Base-by-base conservation (phyloP, 192 early-diverging fungal species). In the Coemansia sp. region DNA sequence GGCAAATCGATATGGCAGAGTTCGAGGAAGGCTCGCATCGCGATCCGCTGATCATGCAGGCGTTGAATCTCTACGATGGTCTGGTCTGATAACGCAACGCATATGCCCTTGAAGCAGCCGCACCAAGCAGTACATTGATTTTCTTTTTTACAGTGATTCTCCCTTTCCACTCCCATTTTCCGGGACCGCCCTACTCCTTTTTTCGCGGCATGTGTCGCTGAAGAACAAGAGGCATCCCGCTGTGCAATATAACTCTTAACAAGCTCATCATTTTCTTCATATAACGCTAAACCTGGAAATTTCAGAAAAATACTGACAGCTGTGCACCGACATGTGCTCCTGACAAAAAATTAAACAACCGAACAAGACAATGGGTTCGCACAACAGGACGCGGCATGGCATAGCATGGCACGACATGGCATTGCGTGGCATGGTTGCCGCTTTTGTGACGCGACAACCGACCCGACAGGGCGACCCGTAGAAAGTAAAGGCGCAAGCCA, bases 21-120 rank as follows among this genome's bases (percentile, higher is more conserved):
- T 97, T 95, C 72, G 85, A 89, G 67, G 88, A 94, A 72, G 94
- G 94, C 31, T 91, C 91, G 49, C 88, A 89, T 70, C 89, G 89
- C 65, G 94, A 97, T 61, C 92, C 92, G 30, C 86, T 89, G 20
- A 94, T 95, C 68, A 84, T 95, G 51, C 89, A 94, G 70, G 92
- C 95, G 0, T 85, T 97, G 36, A 92, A 86, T 66, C 80, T 96
- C 50, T 96, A 95, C 73, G 89, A 93, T 62, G 93, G 92, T 12
- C 70, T 96, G 49, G 88, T 95, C 38, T 97, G 81, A 85, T 45
- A 45, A 45, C 42, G 42, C 42, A 45, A 2, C 12, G 42, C 12
- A 3, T 14, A 7, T 45, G 42, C 2, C 11, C 42, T 7, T 45
- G 5, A 45, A 14, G 12, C 2, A 14, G 42, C 12, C 2, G 8